These are phyloP conservation scores for Alternaria brassicae DNA, from an alignment of 2,329 filamentous ascomycete species.

Conservation along the genomic window DNA sequence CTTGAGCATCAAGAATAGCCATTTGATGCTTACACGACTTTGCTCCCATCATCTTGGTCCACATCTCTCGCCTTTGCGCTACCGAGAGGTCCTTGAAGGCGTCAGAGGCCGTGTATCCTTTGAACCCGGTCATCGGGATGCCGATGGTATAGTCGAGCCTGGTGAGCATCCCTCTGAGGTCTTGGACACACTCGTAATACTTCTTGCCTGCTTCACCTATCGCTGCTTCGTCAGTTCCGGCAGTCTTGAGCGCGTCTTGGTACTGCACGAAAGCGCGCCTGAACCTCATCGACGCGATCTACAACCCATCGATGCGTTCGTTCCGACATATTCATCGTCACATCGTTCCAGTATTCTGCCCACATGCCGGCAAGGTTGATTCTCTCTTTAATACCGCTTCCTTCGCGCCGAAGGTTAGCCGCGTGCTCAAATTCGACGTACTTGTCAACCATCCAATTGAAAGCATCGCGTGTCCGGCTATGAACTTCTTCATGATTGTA, in stretches of 20 bases:
- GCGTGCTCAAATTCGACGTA: conserved; percentile 22
- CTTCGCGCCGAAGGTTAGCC: conserved; percentile 22
- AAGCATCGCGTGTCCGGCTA: conserved; percentile 7
- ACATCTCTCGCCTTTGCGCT: background rate
- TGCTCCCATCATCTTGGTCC: conserved; percentile 8
- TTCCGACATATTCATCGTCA: conserved; percentile 15
- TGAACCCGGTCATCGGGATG: conserved; percentile 29
- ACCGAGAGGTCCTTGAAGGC: conserved; percentile 9
- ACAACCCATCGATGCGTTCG: conserved; percentile 28
- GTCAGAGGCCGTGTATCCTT: conserved; percentile 11
- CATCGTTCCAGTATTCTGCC: conserved; percentile 24
- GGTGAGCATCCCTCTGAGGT: conserved; percentile 16
- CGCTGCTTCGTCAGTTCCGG: background rate
- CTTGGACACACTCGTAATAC: conserved; percentile 23
- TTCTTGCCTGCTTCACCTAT: conserved; percentile 19
- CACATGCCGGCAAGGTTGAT: conserved; percentile 28
- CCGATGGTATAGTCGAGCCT: conserved; percentile 16
- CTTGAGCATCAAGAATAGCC: conserved; percentile 12
- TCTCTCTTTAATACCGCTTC: conserved; percentile 12
- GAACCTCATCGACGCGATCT: conserved; percentile 26
- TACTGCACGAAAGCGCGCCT: conserved; percentile 1
- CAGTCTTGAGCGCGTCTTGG: background rate
- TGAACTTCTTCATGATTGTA: conserved; percentile 11
- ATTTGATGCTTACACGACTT: conserved; percentile 14
- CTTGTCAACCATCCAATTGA: conserved; percentile 19